Evolutionary conservation across 2,329 filamentous ascomycete species (phyloP), one percentile per base, ranked within the genome.

Genomic region (Metarhizium rileyi): DNA sequence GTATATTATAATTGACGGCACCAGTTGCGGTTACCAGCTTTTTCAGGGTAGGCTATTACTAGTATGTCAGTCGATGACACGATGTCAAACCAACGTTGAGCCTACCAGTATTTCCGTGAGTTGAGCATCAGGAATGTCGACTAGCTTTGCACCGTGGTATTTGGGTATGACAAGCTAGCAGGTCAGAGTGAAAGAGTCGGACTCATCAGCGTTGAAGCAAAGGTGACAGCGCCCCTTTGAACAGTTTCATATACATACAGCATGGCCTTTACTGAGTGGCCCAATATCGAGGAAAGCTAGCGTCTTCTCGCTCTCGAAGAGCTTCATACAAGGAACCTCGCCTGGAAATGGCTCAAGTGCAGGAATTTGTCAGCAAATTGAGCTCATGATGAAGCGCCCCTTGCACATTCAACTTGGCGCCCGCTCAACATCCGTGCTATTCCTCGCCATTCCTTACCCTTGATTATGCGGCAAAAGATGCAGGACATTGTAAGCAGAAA

Each of bases 391-490:
- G 18, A 20, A 30, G 23, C 26, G 30, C 26, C 16, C 36, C 22
- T 33, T 35, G 26, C n/a, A 14, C 27, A 22, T 30, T 49, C 27
- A 49, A 8, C 43, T 23, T 26, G 30, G 16, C 46, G 27, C 41
- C 18, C 36, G 33, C 18, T 46, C 47, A n/a, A n/a, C n/a, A 25
- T 14, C 40, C 35, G 30, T 26, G 38, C 22, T 9, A 22, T 5
- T 28, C 20, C 8, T 22, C n/a, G 12, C 10, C 25, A 12, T 16
- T 12, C 56, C 62, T 53, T 63, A 76, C 91, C 91, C 79, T 95
- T 94, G 74, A 98, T 86, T 66, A 98, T 97, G 70, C 89, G 95
- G 78, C 93, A 98, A 75, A 98, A 98, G 64, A 97, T 89, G 67
- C 93, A 98, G 55, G 84, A 51, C 44, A 45, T 50, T 42, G 43